Percentiles rank a stretch among this genome's conserved stretches.
phyloP scores from a whole-genome alignment of 1,284 basidiomycete genomes.

The Cutaneotrichosporon sp. region DNA sequence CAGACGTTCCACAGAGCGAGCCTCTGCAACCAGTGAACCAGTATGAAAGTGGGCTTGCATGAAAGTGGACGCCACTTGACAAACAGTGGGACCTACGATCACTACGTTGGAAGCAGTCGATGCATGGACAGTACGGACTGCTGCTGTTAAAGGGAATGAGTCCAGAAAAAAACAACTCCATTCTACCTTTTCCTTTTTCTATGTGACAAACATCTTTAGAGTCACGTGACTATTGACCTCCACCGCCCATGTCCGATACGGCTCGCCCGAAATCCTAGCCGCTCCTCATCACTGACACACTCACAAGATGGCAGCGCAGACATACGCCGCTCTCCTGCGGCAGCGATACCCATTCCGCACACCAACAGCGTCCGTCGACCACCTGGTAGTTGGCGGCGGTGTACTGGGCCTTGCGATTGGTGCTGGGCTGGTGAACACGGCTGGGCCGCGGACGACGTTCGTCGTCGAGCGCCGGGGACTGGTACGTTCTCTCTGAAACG shows the following conservation, averaged over 20 bases:
- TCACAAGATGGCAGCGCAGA: slow-evolving; percentile 3
- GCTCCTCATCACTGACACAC: neutral
- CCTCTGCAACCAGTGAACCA: too few relatives aligned
- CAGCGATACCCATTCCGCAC: slow-evolving; percentile 53
- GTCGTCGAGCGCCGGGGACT: slow-evolving; percentile 75
- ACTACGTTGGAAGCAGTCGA: too few relatives aligned
- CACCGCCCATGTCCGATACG: neutral
- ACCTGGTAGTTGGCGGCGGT: slow-evolving; percentile 89
- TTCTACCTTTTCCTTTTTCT: too few relatives aligned
- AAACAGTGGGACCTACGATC: too few relatives aligned
- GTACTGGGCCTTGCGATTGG: slow-evolving; percentile 85
- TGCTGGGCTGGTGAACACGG: slow-evolving; percentile 64
- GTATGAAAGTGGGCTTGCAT: too few relatives aligned
- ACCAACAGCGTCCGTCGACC: slow-evolving; percentile 78
- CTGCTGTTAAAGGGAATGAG: too few relatives aligned
- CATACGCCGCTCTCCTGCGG: slow-evolving; percentile 20
- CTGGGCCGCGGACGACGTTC: slow-evolving; percentile 74
- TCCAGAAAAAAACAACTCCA: too few relatives aligned
- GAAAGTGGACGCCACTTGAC: too few relatives aligned
- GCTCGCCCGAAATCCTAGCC: neutral
- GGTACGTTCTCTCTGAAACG: slow-evolving; percentile 9
- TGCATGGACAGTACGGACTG: too few relatives aligned
- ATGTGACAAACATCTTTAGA: neutral
- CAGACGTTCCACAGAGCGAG: too few relatives aligned
- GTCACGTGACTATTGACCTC: neutral